Evolutionary conservation across 2,329 filamentous ascomycete species (phyloP).

Genomic region (Colletotrichum agaves): DNA sequence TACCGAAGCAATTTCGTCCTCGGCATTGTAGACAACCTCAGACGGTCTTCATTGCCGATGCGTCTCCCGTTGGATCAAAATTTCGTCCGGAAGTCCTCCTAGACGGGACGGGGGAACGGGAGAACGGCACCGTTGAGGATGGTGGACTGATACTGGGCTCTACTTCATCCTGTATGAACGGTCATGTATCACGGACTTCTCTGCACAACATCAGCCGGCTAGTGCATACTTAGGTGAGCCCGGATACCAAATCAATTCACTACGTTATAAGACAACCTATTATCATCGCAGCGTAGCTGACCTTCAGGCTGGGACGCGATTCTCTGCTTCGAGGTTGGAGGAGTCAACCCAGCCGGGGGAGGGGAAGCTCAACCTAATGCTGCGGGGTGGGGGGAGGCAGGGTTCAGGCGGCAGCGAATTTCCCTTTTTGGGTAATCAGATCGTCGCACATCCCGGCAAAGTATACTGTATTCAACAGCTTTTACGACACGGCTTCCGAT

Average conservation of each 20-base stretch:
- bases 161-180: neutral
- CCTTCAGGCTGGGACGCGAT: no score
- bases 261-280: no score
- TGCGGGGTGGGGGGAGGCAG: conserved; percentile 26
- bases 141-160: neutral
- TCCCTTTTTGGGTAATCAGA: conserved; percentile 39
- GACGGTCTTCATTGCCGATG: neutral
- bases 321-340: neutral
- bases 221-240: no score
- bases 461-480: neutral
- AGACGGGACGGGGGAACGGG: neutral
- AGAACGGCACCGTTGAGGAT: neutral
- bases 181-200: no score
- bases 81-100: conserved; percentile 19
- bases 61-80: conserved; percentile 17
- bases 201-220: no score
- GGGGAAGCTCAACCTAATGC: neutral
- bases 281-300: no score
- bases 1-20: neutral
- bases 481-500: neutral
- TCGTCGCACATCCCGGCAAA: conserved; percentile 6
- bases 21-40: neutral
- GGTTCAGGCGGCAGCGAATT: conserved; percentile 20
- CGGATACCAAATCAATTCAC: no score
- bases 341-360: neutral